A percentile compares a stretch with the other conserved stretches of the same genome.
Conservation (phyloP, 176 grass and related monocot species). For the Saccharum spontaneum region DNA sequence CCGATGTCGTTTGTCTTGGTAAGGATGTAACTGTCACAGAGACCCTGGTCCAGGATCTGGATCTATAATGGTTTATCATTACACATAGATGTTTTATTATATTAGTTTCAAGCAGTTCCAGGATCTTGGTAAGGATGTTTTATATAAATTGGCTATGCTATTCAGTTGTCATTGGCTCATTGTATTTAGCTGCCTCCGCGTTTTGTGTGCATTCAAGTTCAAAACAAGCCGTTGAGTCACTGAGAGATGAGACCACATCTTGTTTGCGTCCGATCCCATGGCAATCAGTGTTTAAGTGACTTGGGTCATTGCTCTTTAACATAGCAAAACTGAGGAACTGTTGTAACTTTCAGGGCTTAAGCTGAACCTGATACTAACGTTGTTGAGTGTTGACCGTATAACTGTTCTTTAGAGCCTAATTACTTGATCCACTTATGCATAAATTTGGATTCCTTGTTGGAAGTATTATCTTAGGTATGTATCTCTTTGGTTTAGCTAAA, state of each 20-base stretch:
- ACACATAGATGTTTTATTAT: not conserved
- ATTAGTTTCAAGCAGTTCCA: not conserved
- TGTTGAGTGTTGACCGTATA: not conserved
- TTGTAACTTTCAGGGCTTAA: not conserved
- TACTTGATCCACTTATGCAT: not conserved
- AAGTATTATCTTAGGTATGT: not conserved
- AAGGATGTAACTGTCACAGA: not conserved
- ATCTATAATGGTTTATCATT: not conserved
- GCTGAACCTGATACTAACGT: not conserved
- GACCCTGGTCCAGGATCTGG: not conserved
- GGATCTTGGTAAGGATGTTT: no score
- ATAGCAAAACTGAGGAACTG: not conserved
- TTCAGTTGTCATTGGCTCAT: not conserved
- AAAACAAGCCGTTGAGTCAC: not conserved
- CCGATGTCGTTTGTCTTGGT: not conserved
- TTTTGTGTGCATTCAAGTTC: not conserved
- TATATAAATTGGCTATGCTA: not conserved
- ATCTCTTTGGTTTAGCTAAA: not conserved
- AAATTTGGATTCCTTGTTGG: not conserved
- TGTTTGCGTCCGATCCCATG: not conserved
- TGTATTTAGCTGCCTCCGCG: not conserved
- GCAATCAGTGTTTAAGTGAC: not conserved
- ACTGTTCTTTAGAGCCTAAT: not conserved
- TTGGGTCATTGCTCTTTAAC: not conserved
- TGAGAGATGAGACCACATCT: not conserved